Conservation (phyloP, 345 rosid genomes). For the Syzygium jambos region DNA sequence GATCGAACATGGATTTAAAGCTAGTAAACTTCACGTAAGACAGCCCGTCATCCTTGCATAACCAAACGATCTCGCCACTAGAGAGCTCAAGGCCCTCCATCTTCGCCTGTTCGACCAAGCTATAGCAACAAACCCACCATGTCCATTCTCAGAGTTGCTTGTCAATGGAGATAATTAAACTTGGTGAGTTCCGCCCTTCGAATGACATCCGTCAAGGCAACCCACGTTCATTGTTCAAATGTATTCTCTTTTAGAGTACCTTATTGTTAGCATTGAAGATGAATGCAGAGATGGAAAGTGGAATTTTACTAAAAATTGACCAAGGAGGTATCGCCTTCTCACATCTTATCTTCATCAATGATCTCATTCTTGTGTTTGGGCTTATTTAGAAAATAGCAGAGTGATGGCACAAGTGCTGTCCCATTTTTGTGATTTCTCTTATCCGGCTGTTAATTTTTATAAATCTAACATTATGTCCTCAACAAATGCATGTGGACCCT, state of each 20-base stretch:
- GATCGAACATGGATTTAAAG: neutral
- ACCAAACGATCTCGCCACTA: neutral
- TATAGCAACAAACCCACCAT: neutral
- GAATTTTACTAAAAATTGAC: neutral
- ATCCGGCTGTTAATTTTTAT: neutral
- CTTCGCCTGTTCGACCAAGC: neutral
- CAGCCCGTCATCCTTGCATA: neutral
- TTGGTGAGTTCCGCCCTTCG: neutral
- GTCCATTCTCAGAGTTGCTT: neutral
- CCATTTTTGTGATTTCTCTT: neutral
- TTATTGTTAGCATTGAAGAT: neutral
- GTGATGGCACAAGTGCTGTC: neutral
- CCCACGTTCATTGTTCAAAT: neutral
- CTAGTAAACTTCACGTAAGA: neutral
- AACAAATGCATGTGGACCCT: neutral
- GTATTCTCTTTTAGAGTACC: neutral
- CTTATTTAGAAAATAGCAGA: neutral
- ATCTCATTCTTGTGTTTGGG: neutral
- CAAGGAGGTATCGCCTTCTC: neutral
- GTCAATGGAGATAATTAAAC: neutral
- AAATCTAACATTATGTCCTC: neutral
- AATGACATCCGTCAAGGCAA: neutral
- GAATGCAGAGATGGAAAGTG: neutral
- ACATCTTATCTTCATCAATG: neutral
- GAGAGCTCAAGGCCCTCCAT: neutral